Percentiles rank a stretch among this genome's conserved stretches.
Conservation (phyloP, 2,329 filamentous ascomycete genomes). For the Xylariaceae sp. region DNA sequence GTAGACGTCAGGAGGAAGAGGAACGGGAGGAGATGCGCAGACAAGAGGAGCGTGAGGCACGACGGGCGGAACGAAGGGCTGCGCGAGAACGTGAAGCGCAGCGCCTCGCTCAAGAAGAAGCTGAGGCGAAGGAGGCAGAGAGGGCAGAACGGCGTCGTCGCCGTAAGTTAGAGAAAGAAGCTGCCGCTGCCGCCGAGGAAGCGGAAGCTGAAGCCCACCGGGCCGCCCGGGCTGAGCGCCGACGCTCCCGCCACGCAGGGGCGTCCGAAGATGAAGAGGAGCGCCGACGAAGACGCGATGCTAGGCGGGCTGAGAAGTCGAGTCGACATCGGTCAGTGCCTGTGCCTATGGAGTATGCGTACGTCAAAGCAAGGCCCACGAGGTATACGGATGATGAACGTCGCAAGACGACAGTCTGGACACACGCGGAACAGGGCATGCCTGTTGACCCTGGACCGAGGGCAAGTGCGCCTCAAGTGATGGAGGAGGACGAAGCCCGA, state of each 20-base stretch:
- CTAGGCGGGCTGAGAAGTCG: slow-evolving; percentile 40
- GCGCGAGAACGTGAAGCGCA: slow-evolving; percentile 47
- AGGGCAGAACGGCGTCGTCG: slow-evolving; percentile 38
- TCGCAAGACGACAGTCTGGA: slow-evolving; percentile 25
- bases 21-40: slow-evolving; percentile 47
- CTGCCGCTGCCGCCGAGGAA: slow-evolving; percentile 38
- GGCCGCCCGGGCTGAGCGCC: slow-evolving; percentile 43
- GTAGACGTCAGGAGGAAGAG: slow-evolving; percentile 50
- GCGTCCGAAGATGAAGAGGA: slow-evolving; percentile 47
- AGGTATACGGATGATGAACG: slow-evolving; percentile 34
- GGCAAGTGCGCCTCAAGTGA: slow-evolving; percentile 34
- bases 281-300: slow-evolving; percentile 50
- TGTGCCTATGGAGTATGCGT: slow-evolving; percentile 35
- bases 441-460: slow-evolving; percentile 8
- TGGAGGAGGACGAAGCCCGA: slow-evolving; percentile 45
- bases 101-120: slow-evolving; percentile 44
- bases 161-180: slow-evolving; percentile 38
- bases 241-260: slow-evolving; percentile 42
- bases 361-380: slow-evolving; percentile 37
- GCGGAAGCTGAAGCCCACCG: slow-evolving; percentile 46
- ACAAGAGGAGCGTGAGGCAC: slow-evolving; percentile 54
- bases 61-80: slow-evolving; percentile 50
- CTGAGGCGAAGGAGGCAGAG: slow-evolving; percentile 36
- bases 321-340: slow-evolving; percentile 40
- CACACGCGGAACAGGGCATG: too few species aligned